A percentile compares a stretch with the other conserved stretches of the same genome.
Evolutionary conservation across 2,329 filamentous ascomycete genomes (phyloP).

Genomic region (Claviceps monticola): DNA sequence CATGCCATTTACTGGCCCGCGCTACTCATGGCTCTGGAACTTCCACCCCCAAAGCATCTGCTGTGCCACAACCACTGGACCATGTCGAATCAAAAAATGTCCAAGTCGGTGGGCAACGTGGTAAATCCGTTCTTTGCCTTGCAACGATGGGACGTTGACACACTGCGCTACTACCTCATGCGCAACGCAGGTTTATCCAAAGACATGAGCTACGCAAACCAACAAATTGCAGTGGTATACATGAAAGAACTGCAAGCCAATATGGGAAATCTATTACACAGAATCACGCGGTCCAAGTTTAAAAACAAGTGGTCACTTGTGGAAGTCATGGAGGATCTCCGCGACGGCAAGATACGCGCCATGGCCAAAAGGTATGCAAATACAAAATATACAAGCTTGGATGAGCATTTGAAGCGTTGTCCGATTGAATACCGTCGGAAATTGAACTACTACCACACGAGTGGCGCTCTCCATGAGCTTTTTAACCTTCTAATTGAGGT

Average conservation of each 20-base stretch:
- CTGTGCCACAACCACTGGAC: slow-evolving; percentile 94
- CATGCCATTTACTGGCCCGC: slow-evolving; percentile 98
- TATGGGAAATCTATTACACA: slow-evolving; percentile 66
- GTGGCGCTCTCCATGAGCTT: slow-evolving; percentile 49
- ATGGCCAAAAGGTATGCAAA: not conserved
- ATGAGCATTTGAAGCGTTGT: slow-evolving; percentile 10
- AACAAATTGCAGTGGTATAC: slow-evolving; percentile 60
- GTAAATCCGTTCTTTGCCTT: slow-evolving; percentile 90
- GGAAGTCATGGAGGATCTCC: slow-evolving; percentile 33
- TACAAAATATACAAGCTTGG: slow-evolving; percentile 14
- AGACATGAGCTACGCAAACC: slow-evolving; percentile 79
- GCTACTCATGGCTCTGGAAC: slow-evolving; percentile 73
- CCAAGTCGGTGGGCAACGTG: slow-evolving; percentile 87
- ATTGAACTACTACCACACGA: slow-evolving; percentile 52
- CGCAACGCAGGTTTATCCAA: slow-evolving; percentile 62
- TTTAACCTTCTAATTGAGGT: slow-evolving; percentile 50
- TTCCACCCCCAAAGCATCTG: slow-evolving; percentile 66
- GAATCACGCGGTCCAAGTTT: slow-evolving; percentile 52
- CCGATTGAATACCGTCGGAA: slow-evolving; percentile 25
- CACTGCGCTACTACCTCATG: slow-evolving; percentile 79
- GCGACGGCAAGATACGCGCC: slow-evolving; percentile 13
- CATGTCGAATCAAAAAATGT: slow-evolving; percentile 85
- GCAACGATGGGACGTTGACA: slow-evolving; percentile 75
- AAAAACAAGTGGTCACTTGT: slow-evolving; percentile 45
- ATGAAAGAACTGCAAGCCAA: slow-evolving; percentile 64